Conservation (phyloP, 139 green algal species). For the Edaphochlamys debaryana region DNA sequence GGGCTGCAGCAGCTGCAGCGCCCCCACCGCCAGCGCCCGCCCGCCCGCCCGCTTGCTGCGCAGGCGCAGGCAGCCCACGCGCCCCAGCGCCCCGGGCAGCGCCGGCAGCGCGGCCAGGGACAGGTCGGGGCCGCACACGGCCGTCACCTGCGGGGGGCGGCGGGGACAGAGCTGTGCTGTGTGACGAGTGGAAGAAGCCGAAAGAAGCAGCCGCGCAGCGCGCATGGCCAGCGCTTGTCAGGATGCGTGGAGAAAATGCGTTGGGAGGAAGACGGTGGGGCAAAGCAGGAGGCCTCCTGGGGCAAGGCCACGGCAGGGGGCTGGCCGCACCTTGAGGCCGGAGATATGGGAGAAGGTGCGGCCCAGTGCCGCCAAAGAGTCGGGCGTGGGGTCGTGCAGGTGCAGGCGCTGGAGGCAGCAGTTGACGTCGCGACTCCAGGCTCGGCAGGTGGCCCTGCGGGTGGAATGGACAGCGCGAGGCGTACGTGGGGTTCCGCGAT, state of each 20-base stretch:
- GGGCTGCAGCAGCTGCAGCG: neutral
- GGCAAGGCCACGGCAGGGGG: too few relatives aligned
- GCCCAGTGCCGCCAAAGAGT: neutral
- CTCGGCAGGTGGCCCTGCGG: neutral
- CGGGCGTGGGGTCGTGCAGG: constrained; percentile 5
- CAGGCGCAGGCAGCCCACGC: neutral
- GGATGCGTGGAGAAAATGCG: too few relatives aligned
- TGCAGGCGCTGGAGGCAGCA: constrained; percentile 27
- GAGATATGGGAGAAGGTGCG: neutral
- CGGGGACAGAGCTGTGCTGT: too few relatives aligned
- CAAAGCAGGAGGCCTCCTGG: neutral
- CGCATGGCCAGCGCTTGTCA: too few relatives aligned
- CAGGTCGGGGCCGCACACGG: too few relatives aligned
- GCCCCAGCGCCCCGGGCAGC: constrained; percentile 1
- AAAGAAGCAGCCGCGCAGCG: too few relatives aligned
- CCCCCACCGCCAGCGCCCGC: constrained; percentile 1
- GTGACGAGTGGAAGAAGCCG: too few relatives aligned
- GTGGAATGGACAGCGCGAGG: neutral
- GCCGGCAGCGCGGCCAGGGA: too few relatives aligned
- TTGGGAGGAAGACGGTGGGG: neutral
- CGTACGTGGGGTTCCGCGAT: neutral
- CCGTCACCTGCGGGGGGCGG: too few relatives aligned
- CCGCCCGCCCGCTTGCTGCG: constrained; percentile 33
- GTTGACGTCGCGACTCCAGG: constrained; percentile 4
- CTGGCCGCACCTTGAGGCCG: neutral